Evolutionary conservation across 306 rosid species (phyloP).

Genomic region (Fragaria vesca): DNA sequence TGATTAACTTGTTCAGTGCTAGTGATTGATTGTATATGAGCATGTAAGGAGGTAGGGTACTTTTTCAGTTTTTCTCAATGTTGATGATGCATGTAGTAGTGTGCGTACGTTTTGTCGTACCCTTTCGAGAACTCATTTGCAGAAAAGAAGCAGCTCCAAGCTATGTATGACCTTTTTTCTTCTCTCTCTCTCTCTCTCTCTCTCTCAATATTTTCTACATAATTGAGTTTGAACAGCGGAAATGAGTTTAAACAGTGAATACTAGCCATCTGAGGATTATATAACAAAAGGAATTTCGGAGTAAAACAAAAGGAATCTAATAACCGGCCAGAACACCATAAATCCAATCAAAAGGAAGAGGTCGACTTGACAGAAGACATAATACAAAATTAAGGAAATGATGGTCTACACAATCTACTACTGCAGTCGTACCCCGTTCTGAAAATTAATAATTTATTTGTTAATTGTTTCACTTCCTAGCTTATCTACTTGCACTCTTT

Average conservation of each 20-base stretch:
- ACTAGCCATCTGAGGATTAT: background rate
- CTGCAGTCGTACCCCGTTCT: background rate
- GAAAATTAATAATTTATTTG: background rate
- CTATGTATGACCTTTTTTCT: background rate
- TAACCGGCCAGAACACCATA: background rate
- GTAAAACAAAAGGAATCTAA: background rate
- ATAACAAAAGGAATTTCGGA: background rate
- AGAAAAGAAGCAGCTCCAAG: background rate
- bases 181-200: background rate
- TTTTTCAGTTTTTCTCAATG: background rate
- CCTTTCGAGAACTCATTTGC: background rate
- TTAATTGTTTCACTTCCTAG: background rate
- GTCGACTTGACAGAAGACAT: constrained; percentile 3
- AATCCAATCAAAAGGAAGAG: background rate
- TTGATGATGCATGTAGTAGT: background rate
- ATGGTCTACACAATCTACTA: background rate
- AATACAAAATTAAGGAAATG: background rate
- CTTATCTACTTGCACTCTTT: no score
- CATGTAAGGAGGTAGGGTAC: background rate
- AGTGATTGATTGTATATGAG: background rate
- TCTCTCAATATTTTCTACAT: background rate
- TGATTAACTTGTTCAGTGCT: background rate
- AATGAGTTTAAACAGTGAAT: background rate
- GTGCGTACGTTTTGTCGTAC: background rate
- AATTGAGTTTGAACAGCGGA: background rate